Evolutionary conservation across 345 rosid genomes (phyloP), one percentile per base, ranked within the genome.

Genomic region (Salix viminalis): DNA sequence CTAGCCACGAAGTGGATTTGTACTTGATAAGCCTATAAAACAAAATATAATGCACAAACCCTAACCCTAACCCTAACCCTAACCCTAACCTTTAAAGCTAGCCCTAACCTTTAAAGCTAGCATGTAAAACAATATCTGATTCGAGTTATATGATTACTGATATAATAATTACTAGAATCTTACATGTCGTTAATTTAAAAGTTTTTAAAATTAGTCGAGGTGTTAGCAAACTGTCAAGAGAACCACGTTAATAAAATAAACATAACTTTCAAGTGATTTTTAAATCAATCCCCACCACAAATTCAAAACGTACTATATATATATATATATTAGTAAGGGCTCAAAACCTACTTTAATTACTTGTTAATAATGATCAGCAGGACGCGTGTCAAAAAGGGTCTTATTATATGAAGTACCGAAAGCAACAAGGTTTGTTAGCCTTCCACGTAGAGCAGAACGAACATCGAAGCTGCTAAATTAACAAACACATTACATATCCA

Each of bases 361-460:
- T 36, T 26, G 23, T 56, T 79, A 71, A 68, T 76, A 65, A 79
- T 36, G 64, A 13, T 46, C 19, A 39, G 80, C 18, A 39, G 80
- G 75, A 76, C 73, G 73, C 80, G 73, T 84, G 85, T 81, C 82
- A 6, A 34, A 77, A 77, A 46, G 61, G 48, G 75, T 42, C 28
- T 36, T 39, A 67, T 52, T 60, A n/a, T 60, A 46, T 76, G 54
- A 44, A 50, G 62, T 71, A 76, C 84, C 79, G 79, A 79, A 81
- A 84, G 82, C 16, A 67, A 77, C n/a, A 52, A 11, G n/a, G 6
- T 32, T 62, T 30, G 54, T 66, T 62, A 50, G 61, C 32, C 74
- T 44, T 80, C 76, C 85, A 78, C 80, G 71, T 75, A 77, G 52
- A 32, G 11, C 12, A 61, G 69, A 80, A 71, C 71, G 69, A 79